Evolutionary conservation across 2,329 filamentous ascomycete genomes (phyloP).

Genomic region (Cladophialophora psammophila): DNA sequence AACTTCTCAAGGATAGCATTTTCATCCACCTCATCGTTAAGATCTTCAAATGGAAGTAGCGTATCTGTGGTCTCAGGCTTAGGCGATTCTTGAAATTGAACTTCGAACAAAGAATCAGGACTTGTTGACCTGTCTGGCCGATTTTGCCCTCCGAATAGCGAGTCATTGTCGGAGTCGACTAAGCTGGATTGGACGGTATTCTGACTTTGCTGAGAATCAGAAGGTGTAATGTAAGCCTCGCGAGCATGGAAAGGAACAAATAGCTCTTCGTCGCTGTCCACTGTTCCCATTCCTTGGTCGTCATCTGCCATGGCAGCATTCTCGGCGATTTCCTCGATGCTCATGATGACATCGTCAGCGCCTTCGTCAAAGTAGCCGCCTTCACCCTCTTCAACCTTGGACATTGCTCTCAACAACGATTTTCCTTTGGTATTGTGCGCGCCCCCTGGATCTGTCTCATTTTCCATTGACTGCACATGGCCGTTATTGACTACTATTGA

Average conservation of each 20-base stretch:
- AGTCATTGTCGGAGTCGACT: slow-evolving; percentile 28
- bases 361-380: slow-evolving; percentile 11
- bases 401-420: slow-evolving; percentile 39
- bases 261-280: slow-evolving; percentile 28
- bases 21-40: slow-evolving; percentile 22
- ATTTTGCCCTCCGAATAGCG: slow-evolving; percentile 24
- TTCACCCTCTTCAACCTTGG: slow-evolving; percentile 28
- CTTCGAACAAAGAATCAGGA: slow-evolving; percentile 39
- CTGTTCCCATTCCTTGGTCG: slow-evolving; percentile 17
- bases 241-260: slow-evolving; percentile 22
- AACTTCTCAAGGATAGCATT: slow-evolving; percentile 30
- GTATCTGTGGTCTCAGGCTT: not conserved
- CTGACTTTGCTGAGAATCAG: slow-evolving; percentile 16
- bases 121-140: slow-evolving; percentile 27
- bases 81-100: not conserved
- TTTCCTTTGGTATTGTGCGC: slow-evolving; percentile 28
- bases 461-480: slow-evolving; percentile 71
- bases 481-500: slow-evolving; percentile 90
- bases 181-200: slow-evolving; percentile 7
- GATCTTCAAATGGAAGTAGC: not conserved
- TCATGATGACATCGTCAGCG: slow-evolving; percentile 37
- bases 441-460: slow-evolving; percentile 61
- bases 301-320: slow-evolving; percentile 31
- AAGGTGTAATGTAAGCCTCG: not conserved
- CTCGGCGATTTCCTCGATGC: slow-evolving; percentile 41